Evolutionary conservation across 2,329 filamentous ascomycete genomes (phyloP), one percentile per base, ranked within the genome.

Genomic region (Microsporum canis): DNA sequence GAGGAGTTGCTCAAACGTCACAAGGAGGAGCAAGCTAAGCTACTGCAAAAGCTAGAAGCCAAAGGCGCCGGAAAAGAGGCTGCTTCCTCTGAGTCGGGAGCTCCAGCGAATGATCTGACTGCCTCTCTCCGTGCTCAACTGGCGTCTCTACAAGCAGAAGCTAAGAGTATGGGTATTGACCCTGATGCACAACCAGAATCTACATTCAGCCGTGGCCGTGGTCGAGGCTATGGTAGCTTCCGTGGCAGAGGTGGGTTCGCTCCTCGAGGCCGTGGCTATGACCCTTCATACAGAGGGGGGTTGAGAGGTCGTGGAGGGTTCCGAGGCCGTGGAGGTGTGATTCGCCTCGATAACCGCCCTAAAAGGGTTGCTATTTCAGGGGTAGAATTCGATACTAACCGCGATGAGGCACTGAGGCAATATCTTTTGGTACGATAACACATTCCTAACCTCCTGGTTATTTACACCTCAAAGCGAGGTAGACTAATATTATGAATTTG

Each of bases 331-430:
- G 78, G 79, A 36, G 78, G 77, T 60, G 80, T 83, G 14, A 77
- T 80, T 66, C 76, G 81, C 64, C 74, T 85, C 3, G 83, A 85
- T 67, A 84, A 84, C 65, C 75, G 83, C 31, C 80, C 83, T 2
- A 79, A 77, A 65, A 77, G 79, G 57, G 74, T 85, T 51, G 76
- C 77, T 27, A 74, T 85, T 29, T 73, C 75, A 3, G 79, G 76
- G 5, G 76, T 81, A 34, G 74, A 74, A 65, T 73, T 76, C 57
- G 75, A 77, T 59, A 72, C 76, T 0, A 75, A 77, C 31, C 77
- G 77, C 65, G 82, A 85, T 61, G 82, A 84, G 66, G 78, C 79
- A 3, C 68, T 85, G 60, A 73, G 82, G 58, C 79, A 82, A 65
- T 79, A 80, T 70, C 73, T 85, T n/a, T 73, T 82, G 66, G 76